Base-by-base conservation (phyloP, 495 filamentous ascomycete genomes). In the Lineolata rhizophorae region DNA sequence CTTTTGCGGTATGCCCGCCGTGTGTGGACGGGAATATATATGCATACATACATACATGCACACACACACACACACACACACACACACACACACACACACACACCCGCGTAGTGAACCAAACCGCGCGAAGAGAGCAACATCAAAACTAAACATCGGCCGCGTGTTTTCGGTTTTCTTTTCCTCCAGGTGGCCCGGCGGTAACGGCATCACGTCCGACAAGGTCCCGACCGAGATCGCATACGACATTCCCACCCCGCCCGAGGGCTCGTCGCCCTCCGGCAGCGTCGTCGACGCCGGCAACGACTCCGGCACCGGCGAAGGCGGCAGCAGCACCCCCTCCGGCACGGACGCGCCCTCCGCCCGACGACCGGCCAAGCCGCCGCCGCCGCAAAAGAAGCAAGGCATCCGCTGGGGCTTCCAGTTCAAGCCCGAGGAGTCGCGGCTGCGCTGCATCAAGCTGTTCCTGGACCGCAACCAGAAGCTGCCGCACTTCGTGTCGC, bases 401-500 rank as follows among this genome's bases (percentile, higher is more conserved):
- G 52, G 44, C 19, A 62, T 70, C 27, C 67, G 63, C 65, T 78
- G 75, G 75, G 75, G 75, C 0, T 81, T 80, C 49, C 72, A 78
- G 45, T 77, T 81, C 52, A 64, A 66, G 41, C 74, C 75, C 4
- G 70, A 76, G 46, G 72, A 78, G 49, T 60, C 69, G 18, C 62
- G 76, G 15, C 59, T 81, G 29, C 71, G 75, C 8, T 81, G 74
- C 48, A 76, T 81, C 51, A 81, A 81, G 55, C 61, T 81, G 27
- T 77, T 80, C 47, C 70, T 81, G 29, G 75, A 81, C 49, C 68
- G 72, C 18, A 70, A 72, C 27, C 75, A 80, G 49, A 76, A 76
- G 43, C 60, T 79, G 16, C 75, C 75, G 9, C 73, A 70, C 42
- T 81, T 78, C 37, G 76, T 81, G 40, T 74, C 68, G 40, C 72